These are phyloP conservation scores for Lasiosphaeria ovina DNA, from an alignment of 495 filamentous ascomycete species.

Conservation along the genomic window DNA sequence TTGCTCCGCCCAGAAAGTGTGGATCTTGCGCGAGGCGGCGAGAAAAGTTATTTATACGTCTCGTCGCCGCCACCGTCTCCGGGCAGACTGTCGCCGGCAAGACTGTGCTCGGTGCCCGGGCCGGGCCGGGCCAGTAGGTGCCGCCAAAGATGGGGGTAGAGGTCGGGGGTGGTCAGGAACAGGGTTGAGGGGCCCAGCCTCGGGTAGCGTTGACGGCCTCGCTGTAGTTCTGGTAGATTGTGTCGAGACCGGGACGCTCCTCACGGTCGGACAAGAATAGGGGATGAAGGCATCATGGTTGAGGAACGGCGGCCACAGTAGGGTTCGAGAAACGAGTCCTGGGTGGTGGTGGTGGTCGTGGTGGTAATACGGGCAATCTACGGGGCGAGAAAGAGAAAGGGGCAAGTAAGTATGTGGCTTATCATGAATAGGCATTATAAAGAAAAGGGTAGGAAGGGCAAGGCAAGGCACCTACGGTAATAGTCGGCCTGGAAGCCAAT, in stretches of 20 bases:
- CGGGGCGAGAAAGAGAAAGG: not conserved
- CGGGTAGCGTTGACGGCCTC: slow-evolving; percentile 90
- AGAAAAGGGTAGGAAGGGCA: no score
- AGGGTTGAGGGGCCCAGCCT: slow-evolving; percentile 96
- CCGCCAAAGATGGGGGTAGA: slow-evolving; percentile 95
- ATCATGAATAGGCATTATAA: no score
- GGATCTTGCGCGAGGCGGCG: no score
- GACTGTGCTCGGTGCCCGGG: slow-evolving; percentile 57
- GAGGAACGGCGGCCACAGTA: slow-evolving; percentile 74
- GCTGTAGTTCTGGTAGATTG: slow-evolving; percentile 98
- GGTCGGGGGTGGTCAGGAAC: slow-evolving; percentile 87
- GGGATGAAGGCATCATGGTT: slow-evolving; percentile 88
- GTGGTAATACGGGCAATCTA: slow-evolving; percentile 88
- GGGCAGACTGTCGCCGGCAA: slow-evolving; percentile 21
- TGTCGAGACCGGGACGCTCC: slow-evolving; percentile 91
- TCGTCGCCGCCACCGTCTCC: slow-evolving; percentile 35
- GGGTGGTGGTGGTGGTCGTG: no score
- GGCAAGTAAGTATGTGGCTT: no score
- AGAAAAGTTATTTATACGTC: slow-evolving; percentile 63
- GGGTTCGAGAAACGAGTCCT: slow-evolving; percentile 86
- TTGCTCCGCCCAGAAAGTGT: slow-evolving; percentile 80
- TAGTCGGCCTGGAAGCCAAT: slow-evolving; percentile 97
- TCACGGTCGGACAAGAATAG: slow-evolving; percentile 92
- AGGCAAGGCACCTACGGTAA: slow-evolving; percentile 58
- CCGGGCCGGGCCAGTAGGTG: slow-evolving; percentile 97